Evolutionary conservation across 768 basidiomycete species (phyloP), one percentile per base, ranked within the genome.

Genomic region (Kondoa subrosea): DNA sequence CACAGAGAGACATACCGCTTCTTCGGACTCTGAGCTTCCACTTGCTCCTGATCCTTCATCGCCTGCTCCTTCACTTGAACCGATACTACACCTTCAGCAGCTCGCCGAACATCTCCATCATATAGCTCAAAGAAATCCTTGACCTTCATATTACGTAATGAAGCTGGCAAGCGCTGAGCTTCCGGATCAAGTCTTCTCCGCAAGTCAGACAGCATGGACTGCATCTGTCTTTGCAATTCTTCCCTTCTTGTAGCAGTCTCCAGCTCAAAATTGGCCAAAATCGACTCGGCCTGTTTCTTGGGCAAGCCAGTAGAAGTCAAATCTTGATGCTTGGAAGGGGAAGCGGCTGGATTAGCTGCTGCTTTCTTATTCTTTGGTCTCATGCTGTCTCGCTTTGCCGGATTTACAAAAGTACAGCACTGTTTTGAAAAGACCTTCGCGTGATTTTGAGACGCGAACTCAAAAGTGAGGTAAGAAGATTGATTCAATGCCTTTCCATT

Each of bases 251-350:
- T 3, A 12, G 61, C 3, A 27, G 30, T 32, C 61, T 63, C 61
- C n/a, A 63, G 61, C 3, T 63, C 61, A 33, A 31, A 63, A n/a
- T 63, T 63, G 61, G 16, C 61, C 30, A 63, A 33, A 21, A 63
- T 33, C 8, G 61, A 3, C 8, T 32, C 12, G 40, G 40, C 40
- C 12, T 50, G 40, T 50, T 50, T 50, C 8, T 21, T 8, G 8
- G 40, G 40, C 8, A 50, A 8, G 21, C 40, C 40, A 21, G 40
- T 21, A 50, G 40, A 50, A 50, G 40, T 50, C 12, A 50, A 21
- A 50, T 50, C 40, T 50, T 8, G 12, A 8, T 50, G 8, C 8
- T 21, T 50, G 8, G 40, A 21, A 50, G 12, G 8, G 40, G 12
- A 8, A 8, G 40, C 12, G 12, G 40, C 40, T 50, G 40, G 8